A percentile compares a stretch with the other conserved stretches of the same genome.
Conservation (phyloP, 371 early-diverging fungal species). For the Phascolomyces articulosus region DNA sequence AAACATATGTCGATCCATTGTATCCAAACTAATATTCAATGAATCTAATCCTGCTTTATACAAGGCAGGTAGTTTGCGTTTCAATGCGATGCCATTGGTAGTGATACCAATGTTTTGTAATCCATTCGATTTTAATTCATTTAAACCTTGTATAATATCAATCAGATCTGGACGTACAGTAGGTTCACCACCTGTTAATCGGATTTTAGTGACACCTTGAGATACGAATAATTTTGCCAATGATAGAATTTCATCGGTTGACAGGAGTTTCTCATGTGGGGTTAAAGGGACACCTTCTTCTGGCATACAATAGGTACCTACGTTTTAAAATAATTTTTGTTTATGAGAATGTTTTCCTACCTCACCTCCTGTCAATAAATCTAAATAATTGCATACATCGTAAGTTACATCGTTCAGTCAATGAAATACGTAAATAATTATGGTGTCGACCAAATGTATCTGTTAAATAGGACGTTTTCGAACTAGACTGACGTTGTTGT, state of each 20-base stretch:
- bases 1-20: conserved; percentile 84
- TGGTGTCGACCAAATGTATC: conserved; percentile 89
- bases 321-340: background rate
- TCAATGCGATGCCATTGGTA: conserved; percentile 90
- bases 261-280: conserved; percentile 69
- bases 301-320: conserved; percentile 96
- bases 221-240: conserved; percentile 83
- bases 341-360: background rate
- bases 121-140: conserved; percentile 71
- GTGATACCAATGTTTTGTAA: conserved; percentile 88
- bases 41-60: conserved; percentile 80
- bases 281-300: conserved; percentile 86
- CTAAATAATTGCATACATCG: conserved; percentile 66
- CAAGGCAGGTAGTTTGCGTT: conserved; percentile 76
- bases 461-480: conserved; percentile 5
- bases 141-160: conserved; percentile 77
- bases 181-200: conserved; percentile 96
- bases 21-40: conserved; percentile 91
- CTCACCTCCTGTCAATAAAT: background rate
- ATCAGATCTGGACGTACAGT: conserved; percentile 91
- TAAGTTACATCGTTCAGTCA: conserved; percentile 94
- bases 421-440: conserved; percentile 89
- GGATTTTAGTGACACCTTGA: conserved; percentile 91
- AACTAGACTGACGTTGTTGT: background rate
- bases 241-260: conserved; percentile 78